phyloP scores from a whole-genome alignment of 768 basidiomycete species.

The Kwoniella mangroviensis region DNA sequence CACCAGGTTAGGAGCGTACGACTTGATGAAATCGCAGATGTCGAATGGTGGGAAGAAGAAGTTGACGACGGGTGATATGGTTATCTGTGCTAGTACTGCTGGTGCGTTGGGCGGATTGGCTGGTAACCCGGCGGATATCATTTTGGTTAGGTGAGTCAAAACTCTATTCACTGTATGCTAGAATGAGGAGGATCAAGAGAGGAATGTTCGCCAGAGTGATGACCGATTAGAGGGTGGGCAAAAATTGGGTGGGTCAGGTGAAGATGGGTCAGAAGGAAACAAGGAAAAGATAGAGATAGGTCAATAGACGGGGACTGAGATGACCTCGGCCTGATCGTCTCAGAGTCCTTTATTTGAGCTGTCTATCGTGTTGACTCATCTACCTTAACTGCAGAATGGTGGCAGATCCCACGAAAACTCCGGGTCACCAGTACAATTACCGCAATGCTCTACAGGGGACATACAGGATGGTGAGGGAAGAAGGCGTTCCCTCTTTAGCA shows the following conservation, averaged over 20 bases:
- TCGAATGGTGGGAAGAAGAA: slow-evolving; percentile 33
- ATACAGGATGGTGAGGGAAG: slow-evolving; percentile 50
- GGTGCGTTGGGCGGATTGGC: slow-evolving; percentile 54
- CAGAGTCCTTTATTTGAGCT: too few relatives aligned
- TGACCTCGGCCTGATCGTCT: too few relatives aligned
- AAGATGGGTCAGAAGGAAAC: too few relatives aligned
- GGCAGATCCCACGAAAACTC: slow-evolving; percentile 51
- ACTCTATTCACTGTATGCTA: neutral
- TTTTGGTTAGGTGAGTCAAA: slow-evolving; percentile 39
- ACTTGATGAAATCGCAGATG: slow-evolving; percentile 47
- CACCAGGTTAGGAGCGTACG: slow-evolving; percentile 55
- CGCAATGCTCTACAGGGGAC: slow-evolving; percentile 52
- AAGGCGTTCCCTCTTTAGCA: slow-evolving; percentile 42
- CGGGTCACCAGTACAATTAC: slow-evolving; percentile 44
- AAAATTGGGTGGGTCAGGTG: too few relatives aligned
- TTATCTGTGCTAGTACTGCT: slow-evolving; percentile 51
- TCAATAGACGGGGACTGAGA: too few relatives aligned
- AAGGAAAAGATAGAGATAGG: too few relatives aligned
- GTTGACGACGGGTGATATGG: slow-evolving; percentile 39
- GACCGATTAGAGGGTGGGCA: too few relatives aligned
- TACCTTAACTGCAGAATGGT: too few relatives aligned
- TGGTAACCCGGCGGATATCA: slow-evolving; percentile 52
- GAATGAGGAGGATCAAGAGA: neutral
- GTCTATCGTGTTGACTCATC: too few relatives aligned
- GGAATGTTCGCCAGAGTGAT: too few relatives aligned